Percentiles rank a stretch among this genome's conserved stretches.
These are phyloP conservation scores for Solanum pimpinellifolium DNA, from an alignment of 257 asterid species.

Conservation along the genomic window DNA sequence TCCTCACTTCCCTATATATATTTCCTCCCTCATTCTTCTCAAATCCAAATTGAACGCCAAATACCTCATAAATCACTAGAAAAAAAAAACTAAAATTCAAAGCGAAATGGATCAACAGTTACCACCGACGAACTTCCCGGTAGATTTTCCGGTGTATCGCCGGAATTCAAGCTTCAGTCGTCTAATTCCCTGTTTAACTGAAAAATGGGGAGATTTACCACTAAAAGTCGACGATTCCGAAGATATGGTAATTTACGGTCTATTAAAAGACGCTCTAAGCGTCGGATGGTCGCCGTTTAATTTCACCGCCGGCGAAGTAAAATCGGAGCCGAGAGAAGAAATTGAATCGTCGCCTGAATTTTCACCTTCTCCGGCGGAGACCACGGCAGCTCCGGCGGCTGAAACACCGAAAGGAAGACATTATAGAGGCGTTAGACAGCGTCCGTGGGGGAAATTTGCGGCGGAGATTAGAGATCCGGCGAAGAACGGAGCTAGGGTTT, in stretches of 20 bases:
- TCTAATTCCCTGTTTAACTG: conserved; percentile 2
- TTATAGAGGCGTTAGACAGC: neutral
- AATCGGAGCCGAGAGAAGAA: neutral
- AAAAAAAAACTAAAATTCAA: neutral
- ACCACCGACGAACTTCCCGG: neutral
- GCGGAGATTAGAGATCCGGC: conserved; percentile 3
- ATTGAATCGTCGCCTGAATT: neutral
- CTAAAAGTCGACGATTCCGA: conserved; percentile 2
- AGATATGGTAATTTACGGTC: conserved; percentile 2
- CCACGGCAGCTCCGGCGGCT: neutral
- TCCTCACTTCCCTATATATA: neutral
- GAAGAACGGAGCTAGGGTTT: conserved; percentile 8
- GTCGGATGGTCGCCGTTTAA: conserved; percentile 3
- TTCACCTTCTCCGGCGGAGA: neutral
- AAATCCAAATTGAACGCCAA: neutral
- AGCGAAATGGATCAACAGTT: neutral
- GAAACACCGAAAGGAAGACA: neutral
- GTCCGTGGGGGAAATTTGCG: conserved; percentile 6
- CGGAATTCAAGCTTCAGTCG: conserved; percentile 3
- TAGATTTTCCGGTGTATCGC: neutral
- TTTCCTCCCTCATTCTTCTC: neutral
- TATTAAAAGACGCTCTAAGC: neutral
- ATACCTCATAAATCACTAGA: neutral
- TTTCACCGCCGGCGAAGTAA: neutral
- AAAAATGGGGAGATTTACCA: conserved; percentile 4